A percentile compares a stretch with the other conserved stretches of the same genome.
phyloP scores from a whole-genome alignment of 306 rosid genomes.

The Benincasa hispida region DNA sequence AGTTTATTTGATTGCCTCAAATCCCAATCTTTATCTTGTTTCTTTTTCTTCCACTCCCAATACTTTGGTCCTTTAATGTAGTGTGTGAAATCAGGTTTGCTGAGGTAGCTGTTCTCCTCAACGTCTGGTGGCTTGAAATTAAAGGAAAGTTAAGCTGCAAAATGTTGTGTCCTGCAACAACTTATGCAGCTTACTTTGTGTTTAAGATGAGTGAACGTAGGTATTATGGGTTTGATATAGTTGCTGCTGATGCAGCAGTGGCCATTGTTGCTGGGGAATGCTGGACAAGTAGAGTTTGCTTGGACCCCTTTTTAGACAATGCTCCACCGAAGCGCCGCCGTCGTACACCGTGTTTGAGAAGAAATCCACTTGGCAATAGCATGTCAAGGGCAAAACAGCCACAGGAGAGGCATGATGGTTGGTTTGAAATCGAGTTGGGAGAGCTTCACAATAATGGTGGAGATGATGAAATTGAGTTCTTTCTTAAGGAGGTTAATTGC shows the following conservation, averaged over 20 bases:
- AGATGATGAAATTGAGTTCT: conserved; percentile 3
- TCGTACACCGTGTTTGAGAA: background rate
- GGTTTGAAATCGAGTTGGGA: conserved; percentile 10
- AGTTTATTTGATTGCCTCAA: background rate
- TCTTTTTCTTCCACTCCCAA: background rate
- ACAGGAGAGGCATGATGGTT: background rate
- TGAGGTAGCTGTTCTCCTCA: conserved; percentile 1
- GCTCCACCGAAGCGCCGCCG: background rate
- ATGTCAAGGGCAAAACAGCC: background rate
- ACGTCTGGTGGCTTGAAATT: conserved; percentile 4
- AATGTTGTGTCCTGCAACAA: conserved; percentile 4
- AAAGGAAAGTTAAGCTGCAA: background rate
- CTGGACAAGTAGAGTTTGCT: background rate
- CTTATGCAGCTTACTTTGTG: conserved; percentile 10
- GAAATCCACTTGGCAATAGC: background rate
- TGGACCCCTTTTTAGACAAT: background rate
- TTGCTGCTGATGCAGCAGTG: background rate
- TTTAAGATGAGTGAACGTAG: background rate
- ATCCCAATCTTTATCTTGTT: background rate
- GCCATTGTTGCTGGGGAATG: background rate
- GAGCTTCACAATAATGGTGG: background rate
- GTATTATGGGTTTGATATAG: background rate
- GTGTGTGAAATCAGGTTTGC: background rate
- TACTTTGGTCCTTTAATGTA: background rate
- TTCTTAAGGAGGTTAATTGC: background rate